A percentile compares a stretch with the other conserved stretches of the same genome.
These are phyloP conservation scores for Yamadazyma siamensis DNA, from an alignment of 1,139 yeast genomes.

Conservation along the genomic window DNA sequence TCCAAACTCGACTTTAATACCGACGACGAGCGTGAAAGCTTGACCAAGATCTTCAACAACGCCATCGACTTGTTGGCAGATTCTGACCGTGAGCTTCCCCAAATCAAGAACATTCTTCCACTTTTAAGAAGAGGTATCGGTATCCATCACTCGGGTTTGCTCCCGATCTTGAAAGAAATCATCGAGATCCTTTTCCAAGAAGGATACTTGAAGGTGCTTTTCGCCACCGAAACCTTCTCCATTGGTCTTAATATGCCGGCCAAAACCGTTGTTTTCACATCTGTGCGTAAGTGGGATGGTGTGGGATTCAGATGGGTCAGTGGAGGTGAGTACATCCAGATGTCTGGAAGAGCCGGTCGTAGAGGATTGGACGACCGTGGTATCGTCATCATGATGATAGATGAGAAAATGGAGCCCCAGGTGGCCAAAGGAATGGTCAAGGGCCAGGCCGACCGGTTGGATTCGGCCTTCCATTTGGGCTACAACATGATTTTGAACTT, in stretches of 20 bases:
- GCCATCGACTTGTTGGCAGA: constrained; percentile 88
- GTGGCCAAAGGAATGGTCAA: constrained; percentile 99
- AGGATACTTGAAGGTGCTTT: constrained; percentile 87
- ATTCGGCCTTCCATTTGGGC: constrained; percentile 94
- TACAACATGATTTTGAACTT: constrained; percentile 95
- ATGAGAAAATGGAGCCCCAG: constrained; percentile 98
- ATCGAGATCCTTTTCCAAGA: constrained; percentile 96
- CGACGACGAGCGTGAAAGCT: constrained; percentile 87
- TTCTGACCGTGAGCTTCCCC: constrained; percentile 88
- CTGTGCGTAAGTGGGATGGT: constrained; percentile 98
- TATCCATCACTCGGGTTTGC: constrained; percentile 94
- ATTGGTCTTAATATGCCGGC: constrained; percentile 99
- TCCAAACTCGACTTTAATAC: constrained; percentile 90
- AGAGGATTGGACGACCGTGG: constrained; percentile 99
- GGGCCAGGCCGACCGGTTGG: constrained; percentile 95
- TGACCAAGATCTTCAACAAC: constrained; percentile 82
- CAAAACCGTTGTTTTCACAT: constrained; percentile 95
- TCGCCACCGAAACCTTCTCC: constrained; percentile 97
- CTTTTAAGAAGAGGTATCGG: constrained; percentile 93
- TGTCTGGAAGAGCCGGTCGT: constrained; percentile 99
- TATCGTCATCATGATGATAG: constrained; percentile 98
- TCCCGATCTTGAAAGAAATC: constrained; percentile 94
- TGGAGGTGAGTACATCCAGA: constrained; percentile 98
- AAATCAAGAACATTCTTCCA: constrained; percentile 86
- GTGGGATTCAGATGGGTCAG: constrained; percentile 97